These are phyloP conservation scores for Fimicolochytrium jonesii DNA, from an alignment of 192 early-diverging fungal genomes.

Conservation along the genomic window DNA sequence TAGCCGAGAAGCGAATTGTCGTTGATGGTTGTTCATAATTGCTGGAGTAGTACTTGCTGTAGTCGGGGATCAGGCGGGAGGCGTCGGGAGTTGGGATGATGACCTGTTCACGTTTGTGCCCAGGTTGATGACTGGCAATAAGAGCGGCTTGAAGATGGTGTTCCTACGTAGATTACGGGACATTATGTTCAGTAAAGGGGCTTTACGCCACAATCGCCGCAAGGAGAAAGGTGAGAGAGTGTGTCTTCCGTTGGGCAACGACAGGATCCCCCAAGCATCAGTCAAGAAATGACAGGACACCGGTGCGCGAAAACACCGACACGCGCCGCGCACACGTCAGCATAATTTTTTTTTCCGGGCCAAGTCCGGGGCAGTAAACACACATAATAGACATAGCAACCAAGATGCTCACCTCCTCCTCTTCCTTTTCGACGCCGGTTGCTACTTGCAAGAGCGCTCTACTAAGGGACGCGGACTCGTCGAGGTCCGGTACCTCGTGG, in stretches of 20 bases:
- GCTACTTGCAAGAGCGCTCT: slow-evolving; percentile 64
- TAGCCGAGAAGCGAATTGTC: slow-evolving; percentile 80
- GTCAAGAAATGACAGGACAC: too few species aligned
- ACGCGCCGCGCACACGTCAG: too few species aligned
- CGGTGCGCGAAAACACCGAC: too few species aligned
- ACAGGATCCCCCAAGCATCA: too few species aligned
- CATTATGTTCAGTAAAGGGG: too few species aligned
- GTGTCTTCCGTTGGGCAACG: too few species aligned
- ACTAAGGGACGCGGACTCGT: slow-evolving; percentile 67
- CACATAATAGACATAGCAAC: slow-evolving; percentile 3
- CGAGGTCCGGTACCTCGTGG: slow-evolving; percentile 78
- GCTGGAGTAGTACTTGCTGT: slow-evolving; percentile 59
- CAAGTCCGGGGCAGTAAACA: slow-evolving; percentile 1
- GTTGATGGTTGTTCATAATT: slow-evolving; percentile 70
- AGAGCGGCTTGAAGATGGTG: slow-evolving; percentile 93
- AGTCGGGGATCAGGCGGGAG: slow-evolving; percentile 60
- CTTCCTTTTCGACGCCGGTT: slow-evolving; percentile 97
- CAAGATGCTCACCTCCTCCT: slow-evolving; percentile 72
- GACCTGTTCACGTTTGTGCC: slow-evolving; percentile 44
- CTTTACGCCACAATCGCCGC: too few species aligned
- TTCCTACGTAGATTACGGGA: slow-evolving; percentile 72
- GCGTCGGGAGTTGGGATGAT: slow-evolving; percentile 94
- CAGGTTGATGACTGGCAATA: slow-evolving; percentile 62
- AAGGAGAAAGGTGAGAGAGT: too few species aligned
- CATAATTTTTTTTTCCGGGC: too few species aligned